phyloP scores from a whole-genome alignment of 768 basidiomycete genomes.

The Amanita molliuscula region DNA sequence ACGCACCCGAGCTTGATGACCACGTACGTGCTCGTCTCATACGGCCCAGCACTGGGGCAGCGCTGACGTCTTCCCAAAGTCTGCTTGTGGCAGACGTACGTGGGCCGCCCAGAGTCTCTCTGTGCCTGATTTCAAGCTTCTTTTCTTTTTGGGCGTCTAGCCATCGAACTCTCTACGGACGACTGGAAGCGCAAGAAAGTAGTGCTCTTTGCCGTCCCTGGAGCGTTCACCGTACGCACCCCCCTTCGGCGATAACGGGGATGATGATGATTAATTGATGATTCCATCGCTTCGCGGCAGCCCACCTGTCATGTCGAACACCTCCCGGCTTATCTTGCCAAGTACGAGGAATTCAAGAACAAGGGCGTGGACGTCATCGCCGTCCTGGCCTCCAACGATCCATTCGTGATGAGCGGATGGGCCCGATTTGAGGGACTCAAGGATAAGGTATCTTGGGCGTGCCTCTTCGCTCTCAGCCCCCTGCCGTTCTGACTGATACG shows the following conservation, averaged over 20 bases:
- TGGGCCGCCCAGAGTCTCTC: slow-evolving; percentile 6
- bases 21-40: slow-evolving; percentile 26
- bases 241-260: slow-evolving; percentile 11
- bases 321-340: slow-evolving; percentile 54
- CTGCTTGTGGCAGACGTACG: slow-evolving; percentile 59
- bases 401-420: slow-evolving; percentile 66
- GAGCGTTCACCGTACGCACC: slow-evolving; percentile 63
- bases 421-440: slow-evolving; percentile 44
- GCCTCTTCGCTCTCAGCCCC: no score
- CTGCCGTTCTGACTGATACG: neutral
- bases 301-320: slow-evolving; percentile 59
- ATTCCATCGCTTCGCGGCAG: slow-evolving; percentile 30
- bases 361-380: slow-evolving; percentile 71
- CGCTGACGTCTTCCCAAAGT: slow-evolving; percentile 19
- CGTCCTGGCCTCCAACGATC: slow-evolving; percentile 72
- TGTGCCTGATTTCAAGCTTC: neutral
- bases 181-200: slow-evolving; percentile 79
- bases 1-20: slow-evolving; percentile 51
- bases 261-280: slow-evolving; percentile 17
- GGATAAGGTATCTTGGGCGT: slow-evolving; percentile 73
- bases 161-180: slow-evolving; percentile 41
- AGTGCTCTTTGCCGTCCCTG: slow-evolving; percentile 68
- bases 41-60: slow-evolving; percentile 7
- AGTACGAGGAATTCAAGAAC: slow-evolving; percentile 63
- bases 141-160: slow-evolving; percentile 21